These are phyloP conservation scores for Daldinia sp. DNA, from an alignment of 2,329 filamentous ascomycete genomes.

Conservation along the genomic window DNA sequence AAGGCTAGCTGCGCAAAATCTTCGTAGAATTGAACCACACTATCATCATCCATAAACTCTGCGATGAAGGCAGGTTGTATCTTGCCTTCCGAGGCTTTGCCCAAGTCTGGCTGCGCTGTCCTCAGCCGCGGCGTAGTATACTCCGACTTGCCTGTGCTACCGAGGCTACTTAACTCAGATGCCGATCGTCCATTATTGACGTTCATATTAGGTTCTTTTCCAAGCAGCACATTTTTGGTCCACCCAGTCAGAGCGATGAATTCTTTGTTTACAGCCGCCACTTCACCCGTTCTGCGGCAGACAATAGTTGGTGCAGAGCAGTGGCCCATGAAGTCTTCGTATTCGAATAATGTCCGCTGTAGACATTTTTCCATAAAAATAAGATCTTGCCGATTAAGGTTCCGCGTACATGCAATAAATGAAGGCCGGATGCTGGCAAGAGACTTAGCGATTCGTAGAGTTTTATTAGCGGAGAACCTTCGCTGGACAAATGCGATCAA, in stretches of 20 bases:
- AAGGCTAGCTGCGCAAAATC: conserved; percentile 95
- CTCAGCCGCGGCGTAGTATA: conserved; percentile 66
- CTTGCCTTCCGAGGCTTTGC: conserved; percentile 60
- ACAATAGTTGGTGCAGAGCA: conserved; percentile 92
- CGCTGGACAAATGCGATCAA: conserved; percentile 83
- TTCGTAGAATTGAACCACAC: conserved; percentile 93
- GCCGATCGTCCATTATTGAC: conserved; percentile 76
- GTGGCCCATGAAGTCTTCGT: conserved; percentile 90
- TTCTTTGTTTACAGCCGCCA: conserved; percentile 96
- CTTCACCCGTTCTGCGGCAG: conserved; percentile 89
- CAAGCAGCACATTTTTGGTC: conserved; percentile 89
- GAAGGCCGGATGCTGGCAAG: conserved; percentile 91
- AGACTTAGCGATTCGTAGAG: conserved; percentile 85
- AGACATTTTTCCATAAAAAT: conserved; percentile 99
- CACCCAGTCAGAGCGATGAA: conserved; percentile 96
- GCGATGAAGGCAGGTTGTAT: conserved; percentile 88
- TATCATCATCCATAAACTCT: conserved; percentile 92
- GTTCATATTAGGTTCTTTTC: conserved; percentile 88
- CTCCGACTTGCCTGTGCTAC: conserved; percentile 58
- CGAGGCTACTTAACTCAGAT: conserved; percentile 58
- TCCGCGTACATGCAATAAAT: conserved; percentile 91
- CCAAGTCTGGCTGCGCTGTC: conserved; percentile 57
- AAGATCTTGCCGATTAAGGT: conserved; percentile 87
- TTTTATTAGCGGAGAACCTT: conserved; percentile 82
- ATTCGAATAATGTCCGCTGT: conserved; percentile 91